Percentiles rank a stretch among this genome's conserved stretches.
Evolutionary conservation across 2,329 filamentous ascomycete species (phyloP).

Genomic region (Aspergillus udagawae): DNA sequence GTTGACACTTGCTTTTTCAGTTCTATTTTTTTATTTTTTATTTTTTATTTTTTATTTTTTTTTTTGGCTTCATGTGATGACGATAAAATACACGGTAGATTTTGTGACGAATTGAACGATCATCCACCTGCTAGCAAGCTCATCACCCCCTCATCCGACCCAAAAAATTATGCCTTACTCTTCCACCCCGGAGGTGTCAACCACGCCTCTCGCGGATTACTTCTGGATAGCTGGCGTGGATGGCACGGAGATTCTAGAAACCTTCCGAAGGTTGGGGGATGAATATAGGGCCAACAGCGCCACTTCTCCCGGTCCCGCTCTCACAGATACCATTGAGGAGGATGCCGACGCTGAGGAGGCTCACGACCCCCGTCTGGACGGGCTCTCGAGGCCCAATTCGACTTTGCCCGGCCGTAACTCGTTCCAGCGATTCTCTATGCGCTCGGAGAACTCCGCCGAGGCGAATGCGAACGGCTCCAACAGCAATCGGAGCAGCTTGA

Average conservation of each 20-base stretch:
- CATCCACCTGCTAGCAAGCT: not conserved
- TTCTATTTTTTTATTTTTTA: no score
- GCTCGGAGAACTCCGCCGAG: conserved; percentile 47
- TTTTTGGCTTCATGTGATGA: conserved; percentile 1
- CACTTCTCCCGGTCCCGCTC: conserved; percentile 33
- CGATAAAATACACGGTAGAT: conserved; percentile 4
- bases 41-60: no score
- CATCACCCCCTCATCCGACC: conserved; percentile 11
- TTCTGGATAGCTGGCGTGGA: conserved; percentile 59
- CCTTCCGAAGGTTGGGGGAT: conserved; percentile 39
- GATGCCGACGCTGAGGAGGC: conserved; percentile 55
- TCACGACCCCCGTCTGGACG: conserved; percentile 22
- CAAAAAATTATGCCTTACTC: conserved; percentile 27
- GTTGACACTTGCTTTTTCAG: conserved; percentile 9
- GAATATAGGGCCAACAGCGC: conserved; percentile 38
- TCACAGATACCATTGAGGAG: conserved; percentile 59
- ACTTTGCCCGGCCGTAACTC: conserved; percentile 34
- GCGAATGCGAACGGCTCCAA: conserved; percentile 42
- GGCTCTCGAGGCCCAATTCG: conserved; percentile 40
- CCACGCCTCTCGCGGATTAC: conserved; percentile 60
- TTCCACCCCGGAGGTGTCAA: conserved; percentile 38
- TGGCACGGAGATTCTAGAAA: conserved; percentile 44
- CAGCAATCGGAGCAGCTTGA: conserved; percentile 63
- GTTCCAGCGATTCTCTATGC: conserved; percentile 41
- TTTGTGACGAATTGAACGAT: conserved; percentile 21